Base-by-base conservation (phyloP, 2,329 filamentous ascomycete genomes). In the Lasiodiplodia gonubiensis region DNA sequence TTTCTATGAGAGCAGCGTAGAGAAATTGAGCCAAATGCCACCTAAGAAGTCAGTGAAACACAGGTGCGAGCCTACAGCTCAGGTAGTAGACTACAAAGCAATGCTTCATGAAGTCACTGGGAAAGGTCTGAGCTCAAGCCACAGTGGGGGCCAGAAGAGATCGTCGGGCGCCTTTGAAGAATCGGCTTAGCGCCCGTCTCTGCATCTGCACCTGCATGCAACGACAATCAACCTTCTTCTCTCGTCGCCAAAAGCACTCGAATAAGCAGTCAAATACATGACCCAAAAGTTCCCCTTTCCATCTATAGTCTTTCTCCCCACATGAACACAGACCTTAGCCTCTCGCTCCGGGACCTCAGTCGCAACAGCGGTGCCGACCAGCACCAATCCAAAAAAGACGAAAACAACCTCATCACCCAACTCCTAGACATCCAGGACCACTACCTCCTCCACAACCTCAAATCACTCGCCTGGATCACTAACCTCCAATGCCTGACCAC, bases 391-490 rank as follows among this genome's bases (percentile, higher is more conserved):
- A 3, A 46, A 21, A 14, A 11, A 3, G 4, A 46, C 18, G 18
- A 80, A 25, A 76, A 83, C 53, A 81, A 81, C 14, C 76, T 86
- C 1, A 83, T 84, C 23, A 83, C 81, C 68, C 75, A 85, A 4
- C 78, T 86, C 68, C 74, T 80, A 27, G 76, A 78, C 51, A 78
- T 81, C 71, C 80, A 82, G 23, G 78, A 83, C 68, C 83, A 42
- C 46, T 60, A 67, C 64, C 42, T 51, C 18, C 54, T 67, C 54
- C 25, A 59, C 42, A 57, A 67, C 30, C 46, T 67, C 54, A 67
- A 67, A 25, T 59, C 64, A 12, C 53, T 59, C 39, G 42, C 49
- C 46, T 67, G 64, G 64, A 46, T 57, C 27, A 39, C 39, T n/a
- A 21, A 60, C 54, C 64, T 67, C 8, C 23, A 51, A 25, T 67